Evolutionary conservation across 306 rosid genomes (phyloP), one percentile per base, ranked within the genome.

Genomic region (Hippophae tibetana): DNA sequence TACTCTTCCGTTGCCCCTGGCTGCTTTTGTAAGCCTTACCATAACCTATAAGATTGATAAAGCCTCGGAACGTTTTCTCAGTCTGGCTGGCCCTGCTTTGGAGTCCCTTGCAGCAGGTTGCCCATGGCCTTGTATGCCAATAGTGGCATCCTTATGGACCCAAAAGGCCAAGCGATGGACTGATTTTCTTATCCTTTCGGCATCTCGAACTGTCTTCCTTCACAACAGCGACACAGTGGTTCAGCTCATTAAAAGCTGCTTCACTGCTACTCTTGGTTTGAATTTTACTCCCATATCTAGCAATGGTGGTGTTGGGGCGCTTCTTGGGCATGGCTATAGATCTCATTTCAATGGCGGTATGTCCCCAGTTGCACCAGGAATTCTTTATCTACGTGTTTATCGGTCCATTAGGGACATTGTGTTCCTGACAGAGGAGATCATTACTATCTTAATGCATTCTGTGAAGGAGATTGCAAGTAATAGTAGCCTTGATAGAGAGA

Each of bases 91-190:
- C 66, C 99, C 92, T 47, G 80, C 97, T 54, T 74, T 92, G 76
- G 97, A 88, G 82, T 69, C 75, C 72, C 88, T 92, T 49, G 95
- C 99, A 42, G 95, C 93, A 13, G 95, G 93, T 54, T 88, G 95
- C 74, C 95, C 95, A 4, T 88, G 96, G 95, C 99, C 99, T 69
- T 88, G 96, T 74, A 92, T 88, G 99, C 88, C 96, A 54, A 84
- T 92, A 51, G 99, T 92, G 54, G 89, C 97, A 58, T 92, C 99
- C 73, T 84, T 92, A 45, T 92, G 99, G 99, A 86, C 97, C 59
- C 99, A 82, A 74, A 92, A 88, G 76, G 99, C 96, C 13, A 92
- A 77, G 75, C 83, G 94, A 43, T 88, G 96, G 99, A 84, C 78
- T 25, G 96, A 92, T 79, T 92, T 83, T 74, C 93, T 92, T 53